phyloP scores from a whole-genome alignment of 176 grass and related monocot genomes.

The Hsuehochloa calcarea region DNA sequence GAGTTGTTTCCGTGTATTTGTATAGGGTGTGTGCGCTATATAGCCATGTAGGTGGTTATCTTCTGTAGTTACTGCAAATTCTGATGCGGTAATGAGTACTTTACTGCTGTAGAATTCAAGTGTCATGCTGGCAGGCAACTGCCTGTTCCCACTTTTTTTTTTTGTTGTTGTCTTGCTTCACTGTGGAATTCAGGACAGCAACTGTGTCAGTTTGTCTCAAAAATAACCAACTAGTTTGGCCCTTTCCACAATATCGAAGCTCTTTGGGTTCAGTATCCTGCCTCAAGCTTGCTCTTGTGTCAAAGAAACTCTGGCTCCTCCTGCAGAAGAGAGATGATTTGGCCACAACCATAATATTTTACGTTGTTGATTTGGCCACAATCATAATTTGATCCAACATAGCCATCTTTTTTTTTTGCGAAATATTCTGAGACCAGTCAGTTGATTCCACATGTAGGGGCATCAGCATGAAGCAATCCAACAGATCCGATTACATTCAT shows the following conservation, averaged over 20 bases:
- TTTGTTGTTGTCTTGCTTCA: constrained; percentile 24
- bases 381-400: neutral
- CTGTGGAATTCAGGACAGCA: constrained; percentile 43
- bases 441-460: constrained; percentile 10
- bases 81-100: neutral
- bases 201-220: constrained; percentile 38
- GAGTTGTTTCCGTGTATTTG: no score
- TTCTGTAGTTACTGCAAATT: neutral
- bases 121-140: constrained; percentile 19
- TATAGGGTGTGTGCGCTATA: neutral
- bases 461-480: constrained; percentile 14
- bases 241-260: constrained; percentile 49
- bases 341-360: neutral
- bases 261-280: constrained; percentile 23
- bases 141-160: constrained; percentile 35
- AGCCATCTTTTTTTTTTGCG: neutral
- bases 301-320: constrained; percentile 34
- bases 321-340: constrained; percentile 1
- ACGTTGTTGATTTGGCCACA: neutral
- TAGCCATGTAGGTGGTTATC: neutral
- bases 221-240: constrained; percentile 52
- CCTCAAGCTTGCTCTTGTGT: constrained; percentile 7
- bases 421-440: neutral
- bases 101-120: constrained; percentile 19
- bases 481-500: neutral